These are phyloP conservation scores for Trichosporon sp. DNA, from an alignment of 1,284 basidiomycete species.

Conservation along the genomic window DNA sequence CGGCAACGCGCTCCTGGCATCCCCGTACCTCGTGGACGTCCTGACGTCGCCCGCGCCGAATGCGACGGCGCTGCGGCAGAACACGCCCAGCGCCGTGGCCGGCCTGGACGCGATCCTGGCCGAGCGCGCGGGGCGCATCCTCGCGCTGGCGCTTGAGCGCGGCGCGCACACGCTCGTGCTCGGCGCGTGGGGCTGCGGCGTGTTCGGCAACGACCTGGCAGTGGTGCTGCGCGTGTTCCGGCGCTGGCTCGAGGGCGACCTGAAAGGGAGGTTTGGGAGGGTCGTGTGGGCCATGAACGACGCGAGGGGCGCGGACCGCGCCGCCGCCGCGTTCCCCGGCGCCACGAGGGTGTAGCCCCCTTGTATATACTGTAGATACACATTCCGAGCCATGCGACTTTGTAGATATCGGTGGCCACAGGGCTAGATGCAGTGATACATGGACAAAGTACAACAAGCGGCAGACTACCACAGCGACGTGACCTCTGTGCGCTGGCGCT, in stretches of 20 bases:
- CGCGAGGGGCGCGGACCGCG: not conserved
- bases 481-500: not conserved
- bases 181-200: slow-evolving; percentile 22
- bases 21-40: slow-evolving; percentile 4
- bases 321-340: not conserved
- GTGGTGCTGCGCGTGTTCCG: slow-evolving; percentile 9
- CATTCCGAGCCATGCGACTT: not conserved
- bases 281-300: slow-evolving; percentile 19
- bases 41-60: slow-evolving; percentile 19
- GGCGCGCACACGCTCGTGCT: slow-evolving; percentile 14
- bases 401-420: not conserved
- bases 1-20: not conserved
- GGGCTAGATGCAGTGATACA: not conserved
- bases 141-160: slow-evolving; percentile 11
- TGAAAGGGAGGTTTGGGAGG: slow-evolving; percentile 9
- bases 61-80: slow-evolving; percentile 6
- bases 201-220: slow-evolving; percentile 17
- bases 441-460: not conserved
- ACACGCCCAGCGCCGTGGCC: not conserved
- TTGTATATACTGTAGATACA: not conserved
- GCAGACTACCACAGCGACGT: not conserved
- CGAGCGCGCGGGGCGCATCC: slow-evolving; percentile 16
- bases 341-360: not conserved
- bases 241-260: slow-evolving; percentile 8
- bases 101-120: not conserved